These are phyloP conservation scores for Plasmodium chabaudi DNA, from an alignment of 169 alveolate species.

Conservation along the genomic window DNA sequence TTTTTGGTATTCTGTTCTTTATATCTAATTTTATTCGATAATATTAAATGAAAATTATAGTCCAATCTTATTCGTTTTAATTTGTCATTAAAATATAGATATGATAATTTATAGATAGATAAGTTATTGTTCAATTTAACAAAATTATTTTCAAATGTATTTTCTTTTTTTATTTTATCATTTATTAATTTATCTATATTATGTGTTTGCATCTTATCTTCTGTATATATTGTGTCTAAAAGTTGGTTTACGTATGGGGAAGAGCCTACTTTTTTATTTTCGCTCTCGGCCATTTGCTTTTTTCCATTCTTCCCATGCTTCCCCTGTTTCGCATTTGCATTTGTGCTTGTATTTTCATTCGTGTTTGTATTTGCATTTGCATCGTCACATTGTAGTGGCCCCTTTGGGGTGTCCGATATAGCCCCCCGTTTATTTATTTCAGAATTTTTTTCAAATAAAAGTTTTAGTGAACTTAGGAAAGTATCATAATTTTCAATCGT, in stretches of 20 bases:
- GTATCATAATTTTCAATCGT: not conserved
- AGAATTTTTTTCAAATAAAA: slow-evolving; percentile 1
- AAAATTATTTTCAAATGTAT: slow-evolving; percentile 1
- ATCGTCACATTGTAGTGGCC: too few species aligned
- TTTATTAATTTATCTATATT: slow-evolving; percentile 41
- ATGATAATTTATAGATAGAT: slow-evolving; percentile 40
- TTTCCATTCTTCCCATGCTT: not conserved
- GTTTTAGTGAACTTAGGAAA: not conserved
- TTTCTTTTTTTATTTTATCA: slow-evolving; percentile 36
- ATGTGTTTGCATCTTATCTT: slow-evolving; percentile 4
- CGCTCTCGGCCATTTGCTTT: not conserved
- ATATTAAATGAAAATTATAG: slow-evolving; percentile 23
- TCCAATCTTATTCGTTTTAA: slow-evolving; percentile 52
- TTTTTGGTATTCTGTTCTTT: not conserved
- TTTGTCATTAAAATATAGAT: slow-evolving; percentile 50
- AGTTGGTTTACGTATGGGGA: slow-evolving; percentile 16
- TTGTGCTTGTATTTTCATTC: not conserved
- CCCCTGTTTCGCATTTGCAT: too few species aligned
- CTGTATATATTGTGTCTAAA: slow-evolving; percentile 11
- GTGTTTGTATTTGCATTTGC: too few species aligned
- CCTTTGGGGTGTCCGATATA: too few species aligned
- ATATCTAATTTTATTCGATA: slow-evolving; percentile 6
- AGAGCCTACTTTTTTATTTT: not conserved
- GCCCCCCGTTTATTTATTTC: not conserved
- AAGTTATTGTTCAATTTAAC: slow-evolving; percentile 25